These are phyloP conservation scores for Aspergillus avenaceus DNA, from an alignment of 495 filamentous ascomycete genomes.

Conservation along the genomic window DNA sequence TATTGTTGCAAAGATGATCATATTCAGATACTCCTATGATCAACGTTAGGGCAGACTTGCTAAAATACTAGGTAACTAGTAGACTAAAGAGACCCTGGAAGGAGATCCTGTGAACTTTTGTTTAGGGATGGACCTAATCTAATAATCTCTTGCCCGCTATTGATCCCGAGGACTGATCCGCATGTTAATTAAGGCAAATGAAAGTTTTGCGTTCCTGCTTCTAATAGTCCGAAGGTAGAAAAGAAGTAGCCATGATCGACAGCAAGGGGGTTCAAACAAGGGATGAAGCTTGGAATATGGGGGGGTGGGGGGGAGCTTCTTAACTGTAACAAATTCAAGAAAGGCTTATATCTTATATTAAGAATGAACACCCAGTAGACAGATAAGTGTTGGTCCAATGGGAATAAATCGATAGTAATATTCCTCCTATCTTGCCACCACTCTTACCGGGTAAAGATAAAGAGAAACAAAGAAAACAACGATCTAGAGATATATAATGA, in stretches of 20 bases:
- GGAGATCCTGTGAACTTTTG: neutral
- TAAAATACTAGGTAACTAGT: constrained; percentile 1
- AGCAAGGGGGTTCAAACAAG: neutral
- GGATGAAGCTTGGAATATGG: neutral
- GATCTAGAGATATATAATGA: too few relatives aligned
- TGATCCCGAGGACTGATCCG: too few relatives aligned
- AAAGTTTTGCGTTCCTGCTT: neutral
- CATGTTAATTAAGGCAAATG: too few relatives aligned
- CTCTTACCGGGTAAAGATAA: too few relatives aligned
- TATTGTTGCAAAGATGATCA: constrained; percentile 8
- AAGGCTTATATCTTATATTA: too few relatives aligned
- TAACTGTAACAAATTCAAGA: neutral
- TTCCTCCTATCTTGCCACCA: too few relatives aligned
- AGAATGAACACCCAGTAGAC: too few relatives aligned
- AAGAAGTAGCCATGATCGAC: neutral
- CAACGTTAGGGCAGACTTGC: constrained; percentile 6
- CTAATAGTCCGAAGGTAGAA: neutral
- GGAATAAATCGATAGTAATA: too few relatives aligned
- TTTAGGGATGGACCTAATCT: too few relatives aligned
- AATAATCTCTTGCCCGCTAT: too few relatives aligned
- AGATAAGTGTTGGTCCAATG: neutral
- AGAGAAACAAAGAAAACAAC: too few relatives aligned
- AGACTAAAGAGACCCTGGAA: neutral
- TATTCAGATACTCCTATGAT: constrained; percentile 8
- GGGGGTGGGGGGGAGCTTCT: neutral